Percentiles rank a stretch among this genome's conserved stretches.
Conservation (phyloP, 2,329 filamentous ascomycete species). For the Parastagonospora avenae region DNA sequence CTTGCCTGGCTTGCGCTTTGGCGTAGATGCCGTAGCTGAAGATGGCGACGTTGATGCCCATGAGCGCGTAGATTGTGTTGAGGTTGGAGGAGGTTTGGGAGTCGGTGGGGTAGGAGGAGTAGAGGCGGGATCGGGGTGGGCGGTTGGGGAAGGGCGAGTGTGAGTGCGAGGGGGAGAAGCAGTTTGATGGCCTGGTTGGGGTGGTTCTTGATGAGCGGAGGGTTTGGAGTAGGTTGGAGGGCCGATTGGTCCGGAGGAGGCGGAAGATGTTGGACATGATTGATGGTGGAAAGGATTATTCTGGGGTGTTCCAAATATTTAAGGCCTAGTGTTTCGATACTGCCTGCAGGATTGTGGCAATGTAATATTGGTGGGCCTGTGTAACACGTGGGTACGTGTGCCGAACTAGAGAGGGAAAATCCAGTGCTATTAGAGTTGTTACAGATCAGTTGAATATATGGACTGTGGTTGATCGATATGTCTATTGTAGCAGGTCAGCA, state of each 20-base stretch:
- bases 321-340: not conserved
- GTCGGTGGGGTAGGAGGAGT: constrained; percentile 5
- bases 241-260: constrained; percentile 15
- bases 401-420: not conserved
- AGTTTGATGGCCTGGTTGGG: constrained; percentile 18
- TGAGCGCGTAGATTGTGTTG: constrained; percentile 42
- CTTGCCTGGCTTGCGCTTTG: constrained; percentile 26
- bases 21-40: constrained; percentile 47
- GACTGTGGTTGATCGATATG: not conserved
- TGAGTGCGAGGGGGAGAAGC: constrained; percentile 22
- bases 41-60: constrained; percentile 49
- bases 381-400: not conserved
- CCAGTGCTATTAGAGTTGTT: not conserved
- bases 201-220: constrained; percentile 2
- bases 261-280: constrained; percentile 18
- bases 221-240: constrained; percentile 2
- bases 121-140: constrained; percentile 11
- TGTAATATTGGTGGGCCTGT: not conserved
- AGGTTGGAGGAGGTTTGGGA: constrained; percentile 15
- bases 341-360: not conserved
- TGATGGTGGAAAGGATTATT: not conserved
- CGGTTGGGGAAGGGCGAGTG: not conserved
- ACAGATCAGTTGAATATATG: not conserved
- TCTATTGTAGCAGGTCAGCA: too few species aligned
- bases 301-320: not conserved